phyloP scores from a whole-genome alignment of 2,329 filamentous ascomycete species.

The Epichloe elymi region DNA sequence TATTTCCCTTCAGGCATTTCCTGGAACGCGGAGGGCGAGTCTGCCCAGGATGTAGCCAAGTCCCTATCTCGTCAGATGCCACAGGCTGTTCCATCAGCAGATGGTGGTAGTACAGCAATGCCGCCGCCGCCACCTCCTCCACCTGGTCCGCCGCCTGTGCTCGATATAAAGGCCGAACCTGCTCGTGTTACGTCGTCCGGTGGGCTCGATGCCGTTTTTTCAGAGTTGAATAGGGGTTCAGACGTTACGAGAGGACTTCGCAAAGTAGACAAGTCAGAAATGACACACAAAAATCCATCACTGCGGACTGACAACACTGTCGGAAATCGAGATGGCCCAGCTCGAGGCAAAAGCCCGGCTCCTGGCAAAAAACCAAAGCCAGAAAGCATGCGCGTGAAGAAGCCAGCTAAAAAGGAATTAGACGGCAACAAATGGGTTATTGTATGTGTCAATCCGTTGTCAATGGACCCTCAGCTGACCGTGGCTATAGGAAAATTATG shows the following conservation, averaged over 20 bases:
- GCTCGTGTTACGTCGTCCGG: constrained; percentile 26
- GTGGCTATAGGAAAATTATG: constrained; percentile 65
- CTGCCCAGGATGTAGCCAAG: constrained; percentile 53
- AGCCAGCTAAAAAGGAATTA: constrained; percentile 64
- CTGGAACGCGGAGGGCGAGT: constrained; percentile 72
- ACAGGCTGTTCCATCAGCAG: constrained; percentile 34
- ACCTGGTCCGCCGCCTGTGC: constrained; percentile 54
- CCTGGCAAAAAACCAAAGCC: constrained; percentile 86
- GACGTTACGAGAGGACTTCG: constrained; percentile 77
- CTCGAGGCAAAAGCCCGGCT: constrained; percentile 68
- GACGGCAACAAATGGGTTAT: constrained; percentile 91
- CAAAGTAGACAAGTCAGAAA: constrained; percentile 89
- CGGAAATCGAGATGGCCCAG: constrained; percentile 39
- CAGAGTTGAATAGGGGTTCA: constrained; percentile 78
- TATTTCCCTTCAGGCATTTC: constrained; percentile 66
- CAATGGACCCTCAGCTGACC: constrained; percentile 4
- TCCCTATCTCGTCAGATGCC: constrained; percentile 31
- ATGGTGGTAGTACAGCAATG: constrained; percentile 36
- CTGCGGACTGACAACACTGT: constrained; percentile 64
- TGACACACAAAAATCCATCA: constrained; percentile 97
- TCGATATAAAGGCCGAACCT: constrained; percentile 39
- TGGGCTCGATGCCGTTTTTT: constrained; percentile 81
- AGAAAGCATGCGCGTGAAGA: constrained; percentile 72
- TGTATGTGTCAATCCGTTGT: constrained; percentile 29
- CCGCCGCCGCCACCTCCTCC: constrained; percentile 57